phyloP scores from a whole-genome alignment of 2,329 filamentous ascomycete genomes.

The Bipolaris bicolor region DNA sequence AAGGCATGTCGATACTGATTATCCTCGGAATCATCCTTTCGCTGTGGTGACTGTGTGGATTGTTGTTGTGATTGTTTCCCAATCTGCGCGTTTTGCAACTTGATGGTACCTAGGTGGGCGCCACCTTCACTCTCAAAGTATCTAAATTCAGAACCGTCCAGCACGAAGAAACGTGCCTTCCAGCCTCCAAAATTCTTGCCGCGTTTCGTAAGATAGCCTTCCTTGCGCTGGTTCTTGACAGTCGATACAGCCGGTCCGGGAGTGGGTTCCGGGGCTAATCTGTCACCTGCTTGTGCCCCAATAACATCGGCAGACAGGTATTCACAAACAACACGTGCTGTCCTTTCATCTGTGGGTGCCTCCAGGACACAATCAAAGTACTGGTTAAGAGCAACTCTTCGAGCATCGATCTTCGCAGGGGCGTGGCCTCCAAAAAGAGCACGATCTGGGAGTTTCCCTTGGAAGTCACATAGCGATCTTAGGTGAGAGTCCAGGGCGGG shows the following conservation, averaged over 20 bases:
- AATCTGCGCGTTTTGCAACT: constrained; percentile 87
- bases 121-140: constrained; percentile 94
- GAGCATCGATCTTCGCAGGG: constrained; percentile 88
- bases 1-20: constrained; percentile 98
- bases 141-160: constrained; percentile 74
- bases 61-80: constrained; percentile 81
- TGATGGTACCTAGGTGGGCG: constrained; percentile 90
- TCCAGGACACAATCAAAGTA: constrained; percentile 89
- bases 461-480: constrained; percentile 74
- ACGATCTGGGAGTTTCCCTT: constrained; percentile 79
- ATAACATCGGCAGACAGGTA: constrained; percentile 77
- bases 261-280: constrained; percentile 63
- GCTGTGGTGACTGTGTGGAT: constrained; percentile 65
- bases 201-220: constrained; percentile 92
- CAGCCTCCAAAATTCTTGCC: constrained; percentile 99
- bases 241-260: constrained; percentile 52
- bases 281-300: constrained; percentile 60
- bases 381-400: constrained; percentile 77
- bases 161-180: constrained; percentile 81
- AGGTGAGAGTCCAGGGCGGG: constrained; percentile 82
- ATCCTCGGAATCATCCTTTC: constrained; percentile 75
- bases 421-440: constrained; percentile 90
- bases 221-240: constrained; percentile 68
- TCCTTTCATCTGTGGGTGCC: constrained; percentile 76
- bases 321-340: constrained; percentile 81